Evolutionary conservation across 2,329 filamentous ascomycete species (phyloP).

Genomic region (Botrytis hyacinthi): DNA sequence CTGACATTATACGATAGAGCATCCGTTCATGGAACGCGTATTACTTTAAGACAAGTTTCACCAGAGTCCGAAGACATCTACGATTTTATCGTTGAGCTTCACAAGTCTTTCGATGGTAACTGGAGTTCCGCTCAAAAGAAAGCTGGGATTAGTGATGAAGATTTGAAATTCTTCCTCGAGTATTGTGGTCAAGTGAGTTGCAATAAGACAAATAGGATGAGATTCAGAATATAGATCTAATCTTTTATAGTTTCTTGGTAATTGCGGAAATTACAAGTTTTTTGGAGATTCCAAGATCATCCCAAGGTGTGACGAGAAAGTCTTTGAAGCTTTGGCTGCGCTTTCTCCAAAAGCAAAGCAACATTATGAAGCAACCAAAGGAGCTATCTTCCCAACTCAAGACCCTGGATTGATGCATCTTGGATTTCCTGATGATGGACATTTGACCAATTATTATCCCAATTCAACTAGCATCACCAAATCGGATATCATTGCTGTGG

Average conservation of each 20-base stretch:
- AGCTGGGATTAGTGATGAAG: constrained; percentile 60
- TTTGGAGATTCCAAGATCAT: constrained; percentile 85
- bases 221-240: background rate
- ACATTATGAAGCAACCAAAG: constrained; percentile 65
- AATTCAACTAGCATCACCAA: constrained; percentile 72
- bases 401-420: constrained; percentile 68
- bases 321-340: constrained; percentile 63
- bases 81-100: constrained; percentile 73
- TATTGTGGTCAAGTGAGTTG: constrained; percentile 56
- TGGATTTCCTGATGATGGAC: constrained; percentile 70
- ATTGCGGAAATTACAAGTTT: constrained; percentile 79
- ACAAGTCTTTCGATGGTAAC: constrained; percentile 65
- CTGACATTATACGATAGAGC: constrained; percentile 50
- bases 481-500: constrained; percentile 69
- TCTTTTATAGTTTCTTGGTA: constrained; percentile 64
- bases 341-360: constrained; percentile 57
- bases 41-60: constrained; percentile 77
- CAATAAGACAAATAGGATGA: background rate
- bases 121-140: constrained; percentile 67
- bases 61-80: constrained; percentile 79
- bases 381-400: constrained; percentile 68
- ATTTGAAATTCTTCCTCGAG: constrained; percentile 68
- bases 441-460: constrained; percentile 81
- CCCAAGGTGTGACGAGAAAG: constrained; percentile 64
- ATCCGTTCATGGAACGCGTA: constrained; percentile 71